phyloP scores from a whole-genome alignment of 2,329 filamentous ascomycete species.

The Aspergillus thermomutatus region DNA sequence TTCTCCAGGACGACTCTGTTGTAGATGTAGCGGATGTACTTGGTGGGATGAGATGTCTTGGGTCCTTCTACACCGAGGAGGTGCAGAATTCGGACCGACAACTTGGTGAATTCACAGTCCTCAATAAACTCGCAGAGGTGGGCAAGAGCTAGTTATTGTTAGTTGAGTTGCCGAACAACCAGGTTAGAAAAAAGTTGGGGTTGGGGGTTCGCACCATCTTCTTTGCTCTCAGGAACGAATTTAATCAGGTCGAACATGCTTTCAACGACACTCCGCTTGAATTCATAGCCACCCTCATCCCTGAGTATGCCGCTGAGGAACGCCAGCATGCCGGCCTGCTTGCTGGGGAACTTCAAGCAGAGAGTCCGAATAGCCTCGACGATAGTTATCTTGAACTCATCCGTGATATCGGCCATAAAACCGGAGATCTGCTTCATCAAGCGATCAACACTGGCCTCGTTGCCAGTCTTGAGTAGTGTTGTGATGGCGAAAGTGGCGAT shows the following conservation, averaged over 20 bases:
- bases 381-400: slow-evolving; percentile 99
- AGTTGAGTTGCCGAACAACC: slow-evolving; percentile 6
- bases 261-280: slow-evolving; percentile 96
- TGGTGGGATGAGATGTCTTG: slow-evolving; percentile 91
- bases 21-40: slow-evolving; percentile 99
- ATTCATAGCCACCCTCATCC: slow-evolving; percentile 96
- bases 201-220: slow-evolving; percentile 49
- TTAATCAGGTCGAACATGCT: slow-evolving; percentile 99
- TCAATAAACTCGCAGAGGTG: slow-evolving; percentile 99
- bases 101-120: slow-evolving; percentile 98
- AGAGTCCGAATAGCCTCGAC: slow-evolving; percentile 96
- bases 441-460: slow-evolving; percentile 93
- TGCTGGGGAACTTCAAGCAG: slow-evolving; percentile 95
- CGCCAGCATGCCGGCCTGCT: slow-evolving; percentile 95
- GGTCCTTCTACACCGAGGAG: slow-evolving; percentile 91
- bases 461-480: slow-evolving; percentile 95
- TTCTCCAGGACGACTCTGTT: slow-evolving; percentile 97
- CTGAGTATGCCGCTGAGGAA: slow-evolving; percentile 96
- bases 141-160: slow-evolving; percentile 62
- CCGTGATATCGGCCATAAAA: slow-evolving; percentile 98
- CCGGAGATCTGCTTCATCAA: slow-evolving; percentile 98
- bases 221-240: slow-evolving; percentile 85
- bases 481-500: slow-evolving; percentile 99
- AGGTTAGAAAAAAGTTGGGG: background rate
- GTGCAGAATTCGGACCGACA: slow-evolving; percentile 92